Conservation (phyloP, 75 land plant species). For the Cupressus sempervirens region DNA sequence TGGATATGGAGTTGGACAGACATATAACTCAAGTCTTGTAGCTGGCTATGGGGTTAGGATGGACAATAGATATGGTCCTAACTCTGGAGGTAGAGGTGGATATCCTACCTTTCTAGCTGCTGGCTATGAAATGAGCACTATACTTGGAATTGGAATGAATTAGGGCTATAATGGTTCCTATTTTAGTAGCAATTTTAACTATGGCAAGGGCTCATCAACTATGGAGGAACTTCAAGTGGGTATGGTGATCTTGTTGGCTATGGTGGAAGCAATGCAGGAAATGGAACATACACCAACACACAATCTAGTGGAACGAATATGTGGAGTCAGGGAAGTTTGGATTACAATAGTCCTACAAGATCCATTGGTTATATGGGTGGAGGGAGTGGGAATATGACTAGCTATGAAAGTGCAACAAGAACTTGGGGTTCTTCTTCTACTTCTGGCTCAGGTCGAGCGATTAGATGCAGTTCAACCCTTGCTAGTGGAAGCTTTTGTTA, state of each 20-base stretch:
- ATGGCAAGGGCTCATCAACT: no score
- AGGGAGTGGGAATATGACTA: conserved; percentile 32
- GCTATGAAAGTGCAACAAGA: conserved; percentile 20
- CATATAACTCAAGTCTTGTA: conserved; percentile 35
- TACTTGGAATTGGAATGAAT: conserved; percentile 46
- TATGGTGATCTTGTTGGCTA: conserved; percentile 29
- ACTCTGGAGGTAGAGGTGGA: conserved; percentile 56
- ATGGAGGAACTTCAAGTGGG: conserved; percentile 44
- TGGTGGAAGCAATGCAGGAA: conserved; percentile 30
- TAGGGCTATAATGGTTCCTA: conserved; percentile 33
- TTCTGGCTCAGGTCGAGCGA: conserved; percentile 25
- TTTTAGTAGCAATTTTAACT: no score
- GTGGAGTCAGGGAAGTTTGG: conserved; percentile 46
- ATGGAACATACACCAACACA: no score
- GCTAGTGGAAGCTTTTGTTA: conserved; percentile 35
- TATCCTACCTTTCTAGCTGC: conserved; percentile 49
- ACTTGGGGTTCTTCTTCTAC: conserved; percentile 54
- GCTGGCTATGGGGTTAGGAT: conserved; percentile 45
- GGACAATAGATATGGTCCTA: conserved; percentile 69
- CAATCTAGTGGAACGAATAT: conserved; percentile 28
- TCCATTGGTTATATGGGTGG: conserved; percentile 29
- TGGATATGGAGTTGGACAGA: conserved; percentile 54
- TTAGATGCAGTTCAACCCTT: conserved; percentile 21
- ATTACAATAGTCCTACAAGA: conserved; percentile 23
- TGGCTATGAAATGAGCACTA: conserved; percentile 55